phyloP scores from a whole-genome alignment of 2,329 filamentous ascomycete genomes.

The Raffaelea albimanens region DNA sequence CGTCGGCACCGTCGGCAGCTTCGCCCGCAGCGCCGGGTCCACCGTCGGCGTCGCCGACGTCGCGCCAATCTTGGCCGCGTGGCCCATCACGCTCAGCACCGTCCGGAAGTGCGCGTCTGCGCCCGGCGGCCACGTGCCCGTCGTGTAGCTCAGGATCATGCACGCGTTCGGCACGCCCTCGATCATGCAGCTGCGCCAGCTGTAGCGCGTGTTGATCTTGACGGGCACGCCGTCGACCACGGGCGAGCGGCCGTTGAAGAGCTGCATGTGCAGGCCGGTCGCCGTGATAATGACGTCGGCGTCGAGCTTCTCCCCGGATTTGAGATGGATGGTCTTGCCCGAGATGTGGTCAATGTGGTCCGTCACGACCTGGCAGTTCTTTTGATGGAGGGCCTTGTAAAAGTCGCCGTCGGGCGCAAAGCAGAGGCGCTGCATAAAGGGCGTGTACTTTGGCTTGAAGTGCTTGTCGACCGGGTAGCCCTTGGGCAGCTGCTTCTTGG shows the following conservation, averaged over 20 bases:
- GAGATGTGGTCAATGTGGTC: slow-evolving; percentile 36
- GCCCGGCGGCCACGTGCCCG: slow-evolving; percentile 53
- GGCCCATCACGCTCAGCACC: slow-evolving; percentile 12
- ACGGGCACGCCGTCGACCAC: slow-evolving; percentile 39
- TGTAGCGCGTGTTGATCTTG: slow-evolving; percentile 32
- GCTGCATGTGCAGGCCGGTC: slow-evolving; percentile 47
- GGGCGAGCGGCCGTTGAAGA: slow-evolving; percentile 43
- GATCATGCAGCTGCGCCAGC: slow-evolving; percentile 54
- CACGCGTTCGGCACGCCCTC: slow-evolving; percentile 52
- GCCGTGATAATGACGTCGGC: slow-evolving; percentile 58
- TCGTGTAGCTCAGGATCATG: slow-evolving; percentile 50
- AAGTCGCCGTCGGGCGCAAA: slow-evolving; percentile 51
- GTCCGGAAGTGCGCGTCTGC: slow-evolving; percentile 30
- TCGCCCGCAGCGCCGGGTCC: slow-evolving; percentile 9
- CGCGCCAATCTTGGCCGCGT: slow-evolving; percentile 10
- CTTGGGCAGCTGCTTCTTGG: slow-evolving; percentile 41
- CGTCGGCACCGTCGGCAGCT: slow-evolving; percentile 13
- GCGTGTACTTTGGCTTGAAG: slow-evolving; percentile 55
- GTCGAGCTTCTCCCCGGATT: slow-evolving; percentile 31
- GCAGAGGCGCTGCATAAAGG: slow-evolving; percentile 69
- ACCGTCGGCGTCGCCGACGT: slow-evolving; percentile 16
- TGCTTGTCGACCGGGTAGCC: slow-evolving; percentile 47
- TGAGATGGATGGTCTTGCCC: slow-evolving; percentile 30
- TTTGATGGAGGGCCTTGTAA: slow-evolving; percentile 28
- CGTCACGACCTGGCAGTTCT: slow-evolving; percentile 32